Evolutionary conservation across 169 alveolate species (phyloP), one percentile per base, ranked within the genome.

Genomic region (Cryptosporidium tyzzeri): DNA sequence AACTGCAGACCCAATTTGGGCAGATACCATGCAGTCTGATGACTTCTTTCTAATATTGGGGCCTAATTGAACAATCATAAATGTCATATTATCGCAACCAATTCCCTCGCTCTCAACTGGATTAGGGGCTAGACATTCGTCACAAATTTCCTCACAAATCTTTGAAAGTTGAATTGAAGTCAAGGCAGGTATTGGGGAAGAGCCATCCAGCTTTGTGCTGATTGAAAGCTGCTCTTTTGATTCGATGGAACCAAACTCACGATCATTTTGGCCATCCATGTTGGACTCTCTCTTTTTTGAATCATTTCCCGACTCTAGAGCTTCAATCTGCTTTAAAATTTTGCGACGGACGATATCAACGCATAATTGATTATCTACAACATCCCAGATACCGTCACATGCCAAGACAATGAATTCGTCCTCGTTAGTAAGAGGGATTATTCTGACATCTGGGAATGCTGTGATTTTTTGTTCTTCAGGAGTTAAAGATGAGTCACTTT

Each of bases 381-480:
- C 97, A 92, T 98, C 99, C 99, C 99, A 98, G 23, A 98, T 97
- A 12, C 99, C 99, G 93, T 98, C 99, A 95, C 99, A 98, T n/a
- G 99, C 99, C 80, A 98, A 95, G 41, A 98, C 93, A 58, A 98
- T 92, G 92, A 98, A 98, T 91, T 97, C 99, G 85, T 96, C 98
- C 33, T 96, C 95, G 12, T 89, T 91, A 0, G 95, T 92, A 67
- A 97, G 86, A 14, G 95, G 93, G 68, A 94, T 94, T 12, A 94
- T 93, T 33, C 96, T 86, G 33, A 97, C 95, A 68, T 98, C 99
- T 14, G 99, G 99, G 74, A 91, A 87, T 16, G 99, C 98, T 5
- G 97, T 96, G 48, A 98, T 97, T 86, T 96, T 94, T 87, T 97
- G 98, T 80, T 97, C 98, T 59, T 95, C 93, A 14, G 97, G 96